Conservation (phyloP, 768 basidiomycete genomes). For the Mycena vitilis region DNA sequence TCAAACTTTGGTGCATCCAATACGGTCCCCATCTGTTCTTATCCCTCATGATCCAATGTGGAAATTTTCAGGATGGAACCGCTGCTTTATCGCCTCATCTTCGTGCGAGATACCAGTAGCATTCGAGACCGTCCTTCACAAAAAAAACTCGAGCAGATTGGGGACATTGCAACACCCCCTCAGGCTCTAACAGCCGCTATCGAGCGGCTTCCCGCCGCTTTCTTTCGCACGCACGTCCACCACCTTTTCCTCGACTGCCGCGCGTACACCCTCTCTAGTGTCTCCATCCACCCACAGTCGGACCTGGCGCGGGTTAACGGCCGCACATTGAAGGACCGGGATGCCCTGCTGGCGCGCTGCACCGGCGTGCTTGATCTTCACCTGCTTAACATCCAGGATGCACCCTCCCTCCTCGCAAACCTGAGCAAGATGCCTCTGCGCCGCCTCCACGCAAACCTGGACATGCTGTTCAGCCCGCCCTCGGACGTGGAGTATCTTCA, state of each 20-base stretch:
- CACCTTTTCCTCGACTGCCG: neutral
- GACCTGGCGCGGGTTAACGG: too few species aligned
- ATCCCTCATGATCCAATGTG: too few species aligned
- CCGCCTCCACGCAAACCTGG: conserved; percentile 4
- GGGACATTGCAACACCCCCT: neutral
- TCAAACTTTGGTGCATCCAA: neutral
- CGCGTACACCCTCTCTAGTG: neutral
- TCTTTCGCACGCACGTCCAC: neutral
- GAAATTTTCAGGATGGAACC: neutral
- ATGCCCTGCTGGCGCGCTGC: neutral
- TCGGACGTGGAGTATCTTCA: neutral
- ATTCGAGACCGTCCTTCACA: too few species aligned
- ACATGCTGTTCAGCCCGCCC: neutral
- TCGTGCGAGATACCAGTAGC: neutral
- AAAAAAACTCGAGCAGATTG: neutral
- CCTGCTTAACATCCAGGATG: neutral
- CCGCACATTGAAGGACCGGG: neutral
- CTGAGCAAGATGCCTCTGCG: neutral
- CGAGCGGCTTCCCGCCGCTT: neutral
- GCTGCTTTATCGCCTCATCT: neutral
- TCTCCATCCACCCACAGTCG: neutral
- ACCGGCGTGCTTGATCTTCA: neutral
- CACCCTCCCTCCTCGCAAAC: neutral
- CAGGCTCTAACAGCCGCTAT: neutral
- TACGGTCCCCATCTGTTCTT: too few species aligned